A percentile compares a stretch with the other conserved stretches of the same genome.
These are phyloP conservation scores for Hebeloma cylindrosporum DNA, from an alignment of 768 basidiomycete species.

Conservation along the genomic window DNA sequence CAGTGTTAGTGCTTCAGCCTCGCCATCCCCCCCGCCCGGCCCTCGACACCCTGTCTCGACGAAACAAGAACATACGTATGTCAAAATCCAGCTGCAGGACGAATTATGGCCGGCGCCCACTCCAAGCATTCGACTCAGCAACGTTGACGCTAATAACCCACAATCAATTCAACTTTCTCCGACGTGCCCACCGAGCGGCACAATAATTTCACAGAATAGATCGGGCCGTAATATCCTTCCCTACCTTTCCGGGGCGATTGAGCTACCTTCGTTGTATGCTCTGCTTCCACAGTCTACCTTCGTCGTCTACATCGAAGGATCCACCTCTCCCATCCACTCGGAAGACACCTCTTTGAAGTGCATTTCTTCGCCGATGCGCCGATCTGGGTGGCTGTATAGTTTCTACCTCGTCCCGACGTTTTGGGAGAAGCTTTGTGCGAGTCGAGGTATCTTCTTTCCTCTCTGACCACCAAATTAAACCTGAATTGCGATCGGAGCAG, in stretches of 20 bases:
- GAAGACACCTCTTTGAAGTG: slow-evolving; percentile 36
- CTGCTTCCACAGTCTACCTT: slow-evolving; percentile 45
- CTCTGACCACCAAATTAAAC: neutral
- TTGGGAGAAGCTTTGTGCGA: slow-evolving; percentile 48
- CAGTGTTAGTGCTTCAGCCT: slow-evolving; percentile 18
- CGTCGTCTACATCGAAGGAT: slow-evolving; percentile 43
- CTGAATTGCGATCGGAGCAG: slow-evolving; percentile 27
- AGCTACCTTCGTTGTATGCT: slow-evolving; percentile 47
- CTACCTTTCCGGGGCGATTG: slow-evolving; percentile 30
- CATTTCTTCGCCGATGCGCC: slow-evolving; percentile 23
- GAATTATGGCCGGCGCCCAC: slow-evolving; percentile 18
- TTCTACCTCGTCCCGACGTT: slow-evolving; percentile 49
- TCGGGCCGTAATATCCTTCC: slow-evolving; percentile 10
- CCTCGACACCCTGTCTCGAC: slow-evolving; percentile 1
- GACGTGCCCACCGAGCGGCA: slow-evolving; percentile 2
- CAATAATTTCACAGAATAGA: neutral
- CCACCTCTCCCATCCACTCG: slow-evolving; percentile 39
- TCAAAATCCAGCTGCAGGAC: slow-evolving; percentile 23
- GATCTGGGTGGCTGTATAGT: slow-evolving; percentile 39
- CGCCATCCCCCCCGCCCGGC: slow-evolving; percentile 20
- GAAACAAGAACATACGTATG: slow-evolving; percentile 23
- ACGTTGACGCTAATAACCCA: slow-evolving; percentile 17
- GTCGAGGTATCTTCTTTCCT: slow-evolving; percentile 35
- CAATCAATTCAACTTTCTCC: slow-evolving; percentile 23
- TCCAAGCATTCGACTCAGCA: slow-evolving; percentile 21